phyloP scores from a whole-genome alignment of 192 early-diverging fungal genomes.

The Rhizoclosmatium globosum region DNA sequence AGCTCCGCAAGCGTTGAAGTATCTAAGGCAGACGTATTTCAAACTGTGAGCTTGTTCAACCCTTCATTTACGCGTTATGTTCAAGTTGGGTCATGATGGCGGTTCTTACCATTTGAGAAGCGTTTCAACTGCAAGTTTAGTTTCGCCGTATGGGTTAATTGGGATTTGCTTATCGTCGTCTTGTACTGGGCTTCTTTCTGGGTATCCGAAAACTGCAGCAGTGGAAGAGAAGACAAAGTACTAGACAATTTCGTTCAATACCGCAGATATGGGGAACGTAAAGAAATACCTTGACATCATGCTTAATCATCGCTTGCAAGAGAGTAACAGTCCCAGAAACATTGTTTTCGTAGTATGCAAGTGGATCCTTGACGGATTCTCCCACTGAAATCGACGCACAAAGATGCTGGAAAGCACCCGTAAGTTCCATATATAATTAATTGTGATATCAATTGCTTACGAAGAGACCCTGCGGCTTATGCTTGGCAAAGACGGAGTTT shows the following conservation, averaged over 20 bases:
- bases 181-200: slow-evolving; percentile 74
- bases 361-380: slow-evolving; percentile 79
- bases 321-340: slow-evolving; percentile 87
- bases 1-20: slow-evolving; percentile 96
- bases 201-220: slow-evolving; percentile 88
- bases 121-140: slow-evolving; percentile 90
- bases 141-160: slow-evolving; percentile 94
- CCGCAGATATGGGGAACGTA: not conserved
- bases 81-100: no score
- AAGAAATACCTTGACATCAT: slow-evolving; percentile 68
- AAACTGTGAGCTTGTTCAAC: slow-evolving; percentile 57
- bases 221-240: slow-evolving; percentile 96
- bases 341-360: slow-evolving; percentile 95
- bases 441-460: slow-evolving; percentile 32
- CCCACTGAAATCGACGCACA: slow-evolving; percentile 90
- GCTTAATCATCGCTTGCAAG: slow-evolving; percentile 82
- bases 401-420: slow-evolving; percentile 79
- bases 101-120: slow-evolving; percentile 72
- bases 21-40: slow-evolving; percentile 69
- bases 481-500: slow-evolving; percentile 73
- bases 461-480: slow-evolving; percentile 63
- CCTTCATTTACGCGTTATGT: no score
- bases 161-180: slow-evolving; percentile 75
- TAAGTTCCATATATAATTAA: not conserved
- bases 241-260: no score